phyloP scores from a whole-genome alignment of 225 moss, liverwort and hornwort genomes.

The Pseudoscleropodium purum region DNA sequence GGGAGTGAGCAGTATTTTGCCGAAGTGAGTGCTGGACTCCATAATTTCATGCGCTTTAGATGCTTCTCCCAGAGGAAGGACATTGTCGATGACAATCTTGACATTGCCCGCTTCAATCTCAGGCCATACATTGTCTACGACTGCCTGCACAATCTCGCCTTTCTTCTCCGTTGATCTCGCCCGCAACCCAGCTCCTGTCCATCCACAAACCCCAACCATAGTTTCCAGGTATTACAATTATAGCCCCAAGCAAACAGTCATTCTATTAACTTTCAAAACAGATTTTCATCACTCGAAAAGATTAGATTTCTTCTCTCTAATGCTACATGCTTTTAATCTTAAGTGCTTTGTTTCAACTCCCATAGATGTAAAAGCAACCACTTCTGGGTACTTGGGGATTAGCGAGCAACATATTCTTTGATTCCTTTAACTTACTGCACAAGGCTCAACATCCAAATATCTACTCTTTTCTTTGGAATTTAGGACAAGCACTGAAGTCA shows the following conservation, averaged over 20 bases:
- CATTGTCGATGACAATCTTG: constrained; percentile 32
- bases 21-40: constrained; percentile 58
- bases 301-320: not conserved
- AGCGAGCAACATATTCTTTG: not conserved
- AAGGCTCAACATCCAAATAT: not conserved
- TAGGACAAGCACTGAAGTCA: not conserved
- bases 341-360: not conserved
- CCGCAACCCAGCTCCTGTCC: constrained; percentile 54
- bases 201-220: not conserved
- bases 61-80: constrained; percentile 49
- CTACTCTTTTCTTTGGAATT: not conserved
- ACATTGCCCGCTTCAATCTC: constrained; percentile 59
- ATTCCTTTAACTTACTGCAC: not conserved
- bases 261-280: not conserved
- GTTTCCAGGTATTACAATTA: not conserved
- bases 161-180: constrained; percentile 47
- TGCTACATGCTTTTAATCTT: not conserved
- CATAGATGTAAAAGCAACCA: not conserved
- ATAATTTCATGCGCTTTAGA: constrained; percentile 54
- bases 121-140: constrained; percentile 70
- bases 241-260: not conserved
- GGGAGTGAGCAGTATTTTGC: constrained; percentile 54
- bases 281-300: too few relatives aligned
- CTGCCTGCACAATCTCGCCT: constrained; percentile 66
- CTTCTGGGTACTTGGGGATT: not conserved